Percentiles rank a stretch among this genome's conserved stretches.
These are phyloP conservation scores for Aspergillus heteromorphus DNA, from an alignment of 495 filamentous ascomycete genomes.

Conservation along the genomic window DNA sequence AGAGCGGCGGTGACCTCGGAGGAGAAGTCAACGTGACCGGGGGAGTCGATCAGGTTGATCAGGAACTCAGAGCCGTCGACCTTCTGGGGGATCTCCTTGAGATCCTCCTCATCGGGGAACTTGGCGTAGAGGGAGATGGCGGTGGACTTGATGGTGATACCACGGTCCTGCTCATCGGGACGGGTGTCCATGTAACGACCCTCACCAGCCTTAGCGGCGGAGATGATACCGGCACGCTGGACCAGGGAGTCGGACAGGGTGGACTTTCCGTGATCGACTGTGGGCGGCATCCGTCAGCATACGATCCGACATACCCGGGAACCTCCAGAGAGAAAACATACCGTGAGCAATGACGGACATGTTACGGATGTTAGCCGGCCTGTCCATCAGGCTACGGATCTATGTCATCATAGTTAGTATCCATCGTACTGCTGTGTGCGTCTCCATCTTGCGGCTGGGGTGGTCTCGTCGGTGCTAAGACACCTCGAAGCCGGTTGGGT, in stretches of 20 bases:
- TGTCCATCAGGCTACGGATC: conserved; percentile 97
- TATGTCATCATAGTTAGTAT: conserved; percentile 24
- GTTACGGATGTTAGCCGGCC: conserved; percentile 94
- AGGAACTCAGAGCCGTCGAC: conserved; percentile 91
- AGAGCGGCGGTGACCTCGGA: conserved; percentile 99
- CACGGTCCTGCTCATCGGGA: conserved; percentile 95
- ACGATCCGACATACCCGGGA: neutral
- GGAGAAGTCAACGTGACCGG: conserved; percentile 99
- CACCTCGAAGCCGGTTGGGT: neutral
- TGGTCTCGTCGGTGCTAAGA: neutral
- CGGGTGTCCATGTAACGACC: conserved; percentile 95
- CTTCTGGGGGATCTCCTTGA: conserved; percentile 92
- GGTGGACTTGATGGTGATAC: conserved; percentile 99
- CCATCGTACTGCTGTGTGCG: neutral
- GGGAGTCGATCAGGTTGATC: conserved; percentile 99
- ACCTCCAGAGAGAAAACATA: conserved; percentile 30
- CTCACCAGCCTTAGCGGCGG: conserved; percentile 93
- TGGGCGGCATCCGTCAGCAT: conserved; percentile 3
- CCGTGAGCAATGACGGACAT: conserved; percentile 99
- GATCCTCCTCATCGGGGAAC: conserved; percentile 73
- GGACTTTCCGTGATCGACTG: conserved; percentile 99
- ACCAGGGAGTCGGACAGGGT: conserved; percentile 98
- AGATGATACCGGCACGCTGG: conserved; percentile 99
- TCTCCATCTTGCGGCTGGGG: neutral
- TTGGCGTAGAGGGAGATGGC: conserved; percentile 97